Evolutionary conservation across 768 basidiomycete species (phyloP).

Genomic region (Roridomyces roridus): DNA sequence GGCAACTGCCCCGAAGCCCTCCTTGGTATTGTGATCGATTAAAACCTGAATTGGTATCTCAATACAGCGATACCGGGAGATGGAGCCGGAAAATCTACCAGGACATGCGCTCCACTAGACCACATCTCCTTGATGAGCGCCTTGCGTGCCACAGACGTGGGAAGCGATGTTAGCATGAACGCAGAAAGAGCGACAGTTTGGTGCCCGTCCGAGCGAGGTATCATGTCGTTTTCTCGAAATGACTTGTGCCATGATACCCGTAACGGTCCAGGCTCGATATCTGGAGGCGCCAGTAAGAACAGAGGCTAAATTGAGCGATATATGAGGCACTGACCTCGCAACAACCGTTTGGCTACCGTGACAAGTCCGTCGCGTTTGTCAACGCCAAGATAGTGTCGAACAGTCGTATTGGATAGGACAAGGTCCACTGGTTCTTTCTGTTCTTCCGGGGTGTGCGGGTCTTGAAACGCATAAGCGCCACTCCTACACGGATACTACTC

Average conservation of each 20-base stretch:
- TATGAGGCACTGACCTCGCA: conserved; percentile 50
- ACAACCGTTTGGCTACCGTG: conserved; percentile 67
- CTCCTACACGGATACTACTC: conserved; percentile 32
- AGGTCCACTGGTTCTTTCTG: conserved; percentile 37
- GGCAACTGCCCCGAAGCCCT: conserved; percentile 80
- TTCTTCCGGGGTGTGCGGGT: conserved; percentile 27
- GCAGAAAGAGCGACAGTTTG: conserved; percentile 80
- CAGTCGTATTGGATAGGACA: conserved; percentile 51
- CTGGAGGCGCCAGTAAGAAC: conserved; percentile 34
- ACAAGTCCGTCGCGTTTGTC: conserved; percentile 79
- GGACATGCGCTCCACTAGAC: conserved; percentile 86
- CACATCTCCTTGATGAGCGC: conserved; percentile 84
- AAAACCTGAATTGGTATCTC: conserved; percentile 61
- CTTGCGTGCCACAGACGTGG: conserved; percentile 65
- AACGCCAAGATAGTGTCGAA: conserved; percentile 73
- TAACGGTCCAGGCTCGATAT: conserved; percentile 51
- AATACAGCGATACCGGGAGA: conserved; percentile 7
- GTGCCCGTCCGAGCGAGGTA: conserved; percentile 48
- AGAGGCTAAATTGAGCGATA: background rate
- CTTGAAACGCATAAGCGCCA: conserved; percentile 76
- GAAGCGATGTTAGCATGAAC: conserved; percentile 81
- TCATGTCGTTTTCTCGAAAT: conserved; percentile 54
- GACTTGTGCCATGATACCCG: conserved; percentile 61
- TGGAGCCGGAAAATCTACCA: conserved; percentile 54
- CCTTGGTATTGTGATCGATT: conserved; percentile 80